These are phyloP conservation scores for Chlamydomonas eustigma DNA, from an alignment of 139 green algal genomes.

Conservation along the genomic window DNA sequence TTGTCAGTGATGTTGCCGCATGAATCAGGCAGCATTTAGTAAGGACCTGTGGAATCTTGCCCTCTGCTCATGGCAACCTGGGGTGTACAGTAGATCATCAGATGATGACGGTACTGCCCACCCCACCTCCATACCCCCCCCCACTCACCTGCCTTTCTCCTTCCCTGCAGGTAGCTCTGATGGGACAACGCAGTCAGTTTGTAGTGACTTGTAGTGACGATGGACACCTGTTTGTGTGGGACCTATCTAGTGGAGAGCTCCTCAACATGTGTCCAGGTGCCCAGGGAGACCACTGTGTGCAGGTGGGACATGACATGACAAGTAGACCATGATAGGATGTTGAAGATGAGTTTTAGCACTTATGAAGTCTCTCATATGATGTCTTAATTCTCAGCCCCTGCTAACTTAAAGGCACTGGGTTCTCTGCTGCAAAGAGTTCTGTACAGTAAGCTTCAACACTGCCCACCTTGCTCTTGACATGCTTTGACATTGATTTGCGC, in stretches of 20 bases:
- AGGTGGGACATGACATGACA: not conserved
- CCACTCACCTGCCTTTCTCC: no score
- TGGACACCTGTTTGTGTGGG: slow-evolving; percentile 13
- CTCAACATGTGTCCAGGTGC: slow-evolving; percentile 1
- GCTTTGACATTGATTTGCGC: no score
- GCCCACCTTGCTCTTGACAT: not conserved
- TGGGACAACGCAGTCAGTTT: not conserved
- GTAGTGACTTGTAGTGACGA: slow-evolving; percentile 1
- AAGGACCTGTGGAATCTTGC: no score
- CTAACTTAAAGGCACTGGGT: not conserved
- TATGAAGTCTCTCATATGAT: not conserved
- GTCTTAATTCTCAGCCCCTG: not conserved
- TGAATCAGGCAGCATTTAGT: no score
- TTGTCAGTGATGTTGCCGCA: no score
- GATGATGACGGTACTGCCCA: no score
- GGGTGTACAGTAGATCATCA: no score
- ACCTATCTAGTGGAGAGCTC: not conserved
- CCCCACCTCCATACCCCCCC: no score
- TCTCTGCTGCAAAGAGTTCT: not conserved
- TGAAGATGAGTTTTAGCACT: no score
- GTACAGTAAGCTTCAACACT: not conserved
- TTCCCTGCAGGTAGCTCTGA: slow-evolving; percentile 2
- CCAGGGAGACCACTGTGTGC: slow-evolving; percentile 4
- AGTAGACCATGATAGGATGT: not conserved
- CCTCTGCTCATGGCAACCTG: no score